Percentiles rank a stretch among this genome's conserved stretches.
These are phyloP conservation scores for Ogataea salicorniae DNA, from an alignment of 805 yeast species.

Conservation along the genomic window DNA sequence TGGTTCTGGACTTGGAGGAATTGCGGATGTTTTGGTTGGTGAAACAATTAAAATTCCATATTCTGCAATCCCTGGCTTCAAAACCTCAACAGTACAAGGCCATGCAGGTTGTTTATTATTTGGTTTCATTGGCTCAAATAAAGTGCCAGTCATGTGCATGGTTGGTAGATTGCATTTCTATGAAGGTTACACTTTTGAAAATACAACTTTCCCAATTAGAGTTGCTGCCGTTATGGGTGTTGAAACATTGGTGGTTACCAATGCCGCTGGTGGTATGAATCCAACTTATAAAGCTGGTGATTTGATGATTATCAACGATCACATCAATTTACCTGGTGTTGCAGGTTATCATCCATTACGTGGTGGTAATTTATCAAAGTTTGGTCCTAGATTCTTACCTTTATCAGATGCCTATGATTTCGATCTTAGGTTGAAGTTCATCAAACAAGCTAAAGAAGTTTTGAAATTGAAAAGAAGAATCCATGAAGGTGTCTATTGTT, in stretches of 20 bases:
- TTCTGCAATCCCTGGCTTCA: constrained; percentile 72
- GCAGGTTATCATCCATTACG: constrained; percentile 83
- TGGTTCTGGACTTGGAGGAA: constrained; percentile 93
- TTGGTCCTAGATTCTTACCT: constrained; percentile 86
- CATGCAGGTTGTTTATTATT: constrained; percentile 80
- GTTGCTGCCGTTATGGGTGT: constrained; percentile 63
- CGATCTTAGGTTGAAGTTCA: constrained; percentile 58
- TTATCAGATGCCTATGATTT: constrained; percentile 86
- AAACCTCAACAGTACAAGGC: constrained; percentile 79
- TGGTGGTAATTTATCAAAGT: constrained; percentile 75
- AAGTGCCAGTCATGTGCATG: constrained; percentile 84
- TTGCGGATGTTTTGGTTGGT: constrained; percentile 48
- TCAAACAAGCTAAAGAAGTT: constrained; percentile 43
- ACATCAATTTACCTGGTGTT: constrained; percentile 85
- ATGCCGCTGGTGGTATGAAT: constrained; percentile 93
- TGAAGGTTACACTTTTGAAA: constrained; percentile 83
- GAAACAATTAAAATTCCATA: constrained; percentile 53
- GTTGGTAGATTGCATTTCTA: constrained; percentile 90
- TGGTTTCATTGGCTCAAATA: constrained; percentile 65
- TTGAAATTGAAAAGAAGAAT: constrained; percentile 48
- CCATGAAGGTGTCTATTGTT: constrained; percentile 84
- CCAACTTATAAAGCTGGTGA: constrained; percentile 71
- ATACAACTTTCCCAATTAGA: constrained; percentile 82
- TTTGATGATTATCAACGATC: constrained; percentile 85
- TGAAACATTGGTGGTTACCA: constrained; percentile 69